A percentile compares a stretch with the other conserved stretches of the same genome.
Conservation (phyloP, 192 early-diverging fungal species). For the Bifiguratus adelaidae region DNA sequence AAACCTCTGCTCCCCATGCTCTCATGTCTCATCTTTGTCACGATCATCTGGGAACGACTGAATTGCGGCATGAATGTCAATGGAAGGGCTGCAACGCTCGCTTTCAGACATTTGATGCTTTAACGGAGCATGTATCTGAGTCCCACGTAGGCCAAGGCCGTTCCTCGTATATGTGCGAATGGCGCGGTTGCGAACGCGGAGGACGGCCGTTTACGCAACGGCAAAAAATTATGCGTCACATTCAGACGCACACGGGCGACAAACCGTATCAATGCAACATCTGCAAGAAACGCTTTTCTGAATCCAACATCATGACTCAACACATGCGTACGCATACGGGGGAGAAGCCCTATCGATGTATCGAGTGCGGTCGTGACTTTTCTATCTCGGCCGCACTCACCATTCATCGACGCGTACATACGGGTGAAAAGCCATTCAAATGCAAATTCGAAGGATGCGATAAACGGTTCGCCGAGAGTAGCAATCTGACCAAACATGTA, state of each 20-base stretch:
- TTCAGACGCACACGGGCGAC: slow-evolving; percentile 78
- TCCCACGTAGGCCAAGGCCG: slow-evolving; percentile 51
- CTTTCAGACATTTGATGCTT: slow-evolving; percentile 47
- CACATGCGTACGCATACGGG: slow-evolving; percentile 73
- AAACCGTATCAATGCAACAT: slow-evolving; percentile 69
- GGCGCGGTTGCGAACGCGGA: slow-evolving; percentile 35
- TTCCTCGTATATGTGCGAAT: slow-evolving; percentile 39
- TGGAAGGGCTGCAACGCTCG: slow-evolving; percentile 56
- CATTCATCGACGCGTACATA: slow-evolving; percentile 58
- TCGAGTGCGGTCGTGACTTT: slow-evolving; percentile 53
- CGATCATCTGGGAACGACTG: slow-evolving; percentile 34
- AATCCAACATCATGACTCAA: slow-evolving; percentile 67
- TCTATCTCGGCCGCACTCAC: slow-evolving; percentile 58
- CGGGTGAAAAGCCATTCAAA: slow-evolving; percentile 43
- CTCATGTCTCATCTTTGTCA: slow-evolving; percentile 49
- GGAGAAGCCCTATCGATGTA: slow-evolving; percentile 63
- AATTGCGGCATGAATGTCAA: slow-evolving; percentile 52
- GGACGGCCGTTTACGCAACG: slow-evolving; percentile 36
- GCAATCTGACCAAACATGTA: slow-evolving; percentile 44
- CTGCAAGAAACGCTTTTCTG: slow-evolving; percentile 74
- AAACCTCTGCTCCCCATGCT: slow-evolving; percentile 33
- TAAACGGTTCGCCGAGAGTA: slow-evolving; percentile 43
- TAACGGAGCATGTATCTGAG: slow-evolving; percentile 54
- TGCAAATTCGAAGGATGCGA: slow-evolving; percentile 41
- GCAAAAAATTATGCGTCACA: slow-evolving; percentile 65